These are phyloP conservation scores for Apiosordaria backusii DNA, from an alignment of 495 filamentous ascomycete species.

Conservation along the genomic window DNA sequence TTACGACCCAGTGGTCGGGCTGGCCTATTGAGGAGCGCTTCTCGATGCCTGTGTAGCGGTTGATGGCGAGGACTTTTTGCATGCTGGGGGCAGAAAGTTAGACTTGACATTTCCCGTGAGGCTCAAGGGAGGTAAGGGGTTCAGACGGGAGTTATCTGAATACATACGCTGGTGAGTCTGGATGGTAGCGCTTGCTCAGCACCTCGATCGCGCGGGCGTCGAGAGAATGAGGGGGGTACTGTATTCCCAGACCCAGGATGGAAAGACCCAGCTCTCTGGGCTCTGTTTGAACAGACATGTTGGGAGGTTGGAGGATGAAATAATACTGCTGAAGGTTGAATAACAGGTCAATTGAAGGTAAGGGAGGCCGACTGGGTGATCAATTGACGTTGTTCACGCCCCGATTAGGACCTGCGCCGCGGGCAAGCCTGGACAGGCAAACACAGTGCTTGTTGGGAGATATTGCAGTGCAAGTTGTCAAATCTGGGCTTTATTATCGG, in stretches of 20 bases:
- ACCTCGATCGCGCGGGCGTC: constrained; percentile 38
- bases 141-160: background rate
- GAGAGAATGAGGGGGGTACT: constrained; percentile 50
- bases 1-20: constrained; percentile 55
- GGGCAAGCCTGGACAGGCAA: background rate
- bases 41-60: constrained; percentile 62
- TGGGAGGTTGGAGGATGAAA: background rate
- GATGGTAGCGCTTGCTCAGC: constrained; percentile 46
- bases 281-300: constrained; percentile 25
- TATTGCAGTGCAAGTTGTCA: background rate
- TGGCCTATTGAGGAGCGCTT: constrained; percentile 56
- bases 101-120: background rate
- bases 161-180: constrained; percentile 48
- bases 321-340: background rate
- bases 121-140: background rate
- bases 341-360: constrained; percentile 18
- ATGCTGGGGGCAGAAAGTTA: constrained; percentile 35
- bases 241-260: constrained; percentile 46
- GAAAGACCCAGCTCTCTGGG: constrained; percentile 46
- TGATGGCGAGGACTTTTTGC: constrained; percentile 59
- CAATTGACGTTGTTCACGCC: background rate
- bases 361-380: background rate
- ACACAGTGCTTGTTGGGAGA: background rate
- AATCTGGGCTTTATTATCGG: background rate
- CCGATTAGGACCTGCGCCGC: background rate